Percentiles rank a stretch among this genome's conserved stretches.
Evolutionary conservation across 768 basidiomycete genomes (phyloP).

Genomic region (Boletus patriciae): DNA sequence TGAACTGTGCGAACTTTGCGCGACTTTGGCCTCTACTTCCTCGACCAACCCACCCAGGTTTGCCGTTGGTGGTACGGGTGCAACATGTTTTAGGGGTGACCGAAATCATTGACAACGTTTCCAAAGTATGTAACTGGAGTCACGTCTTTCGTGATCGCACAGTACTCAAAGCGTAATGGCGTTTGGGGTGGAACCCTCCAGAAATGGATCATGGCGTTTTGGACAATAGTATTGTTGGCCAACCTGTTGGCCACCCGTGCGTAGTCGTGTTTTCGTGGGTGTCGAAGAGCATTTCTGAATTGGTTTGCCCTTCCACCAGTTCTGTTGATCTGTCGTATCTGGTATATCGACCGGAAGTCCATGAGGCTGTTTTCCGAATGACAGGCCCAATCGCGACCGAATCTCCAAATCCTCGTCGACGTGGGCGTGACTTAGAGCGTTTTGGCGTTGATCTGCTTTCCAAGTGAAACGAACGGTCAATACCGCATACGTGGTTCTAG

Average conservation of each 20-base stretch:
- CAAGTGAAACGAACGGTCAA: background rate
- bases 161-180: background rate
- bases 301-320: constrained; percentile 4
- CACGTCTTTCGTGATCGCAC: background rate
- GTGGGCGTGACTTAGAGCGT: background rate
- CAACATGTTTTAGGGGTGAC: background rate
- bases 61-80: background rate
- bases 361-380: constrained; percentile 1
- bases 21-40: too few species aligned
- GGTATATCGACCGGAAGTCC: constrained; percentile 23
- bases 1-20: too few species aligned
- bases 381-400: background rate
- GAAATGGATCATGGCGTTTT: constrained; percentile 37
- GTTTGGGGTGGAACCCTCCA: constrained; percentile 26
- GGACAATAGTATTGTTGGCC: constrained; percentile 8
- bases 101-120: background rate
- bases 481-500: background rate
- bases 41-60: too few species aligned
- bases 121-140: background rate
- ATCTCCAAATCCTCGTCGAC: background rate
- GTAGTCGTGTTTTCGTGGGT: background rate
- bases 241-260: constrained; percentile 33
- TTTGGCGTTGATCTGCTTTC: background rate
- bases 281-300: background rate
- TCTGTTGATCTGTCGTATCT: constrained; percentile 28